A percentile compares a stretch with the other conserved stretches of the same genome.
Conservation (phyloP, 1,284 basidiomycete species). For the Trichosporon sp. region DNA sequence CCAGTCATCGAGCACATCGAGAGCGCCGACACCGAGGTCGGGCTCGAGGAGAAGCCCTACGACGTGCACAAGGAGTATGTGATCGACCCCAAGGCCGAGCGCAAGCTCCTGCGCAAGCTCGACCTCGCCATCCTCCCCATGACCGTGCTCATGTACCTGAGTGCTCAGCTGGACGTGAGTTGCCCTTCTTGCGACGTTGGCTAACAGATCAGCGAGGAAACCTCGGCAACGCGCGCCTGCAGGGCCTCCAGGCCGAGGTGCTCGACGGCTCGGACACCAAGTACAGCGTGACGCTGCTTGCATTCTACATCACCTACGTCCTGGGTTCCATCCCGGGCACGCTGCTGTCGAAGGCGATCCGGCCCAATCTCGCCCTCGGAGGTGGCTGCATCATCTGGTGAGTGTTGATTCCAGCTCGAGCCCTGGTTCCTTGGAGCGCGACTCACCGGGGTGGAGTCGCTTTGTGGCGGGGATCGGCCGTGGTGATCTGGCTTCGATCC, state of each 20-base stretch:
- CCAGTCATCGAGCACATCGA: neutral
- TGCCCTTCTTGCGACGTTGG: too few relatives aligned
- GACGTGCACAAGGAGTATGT: neutral
- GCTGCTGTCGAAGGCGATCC: neutral
- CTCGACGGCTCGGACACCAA: slow-evolving; percentile 27
- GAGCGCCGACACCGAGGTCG: neutral
- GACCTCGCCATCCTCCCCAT: slow-evolving; percentile 26
- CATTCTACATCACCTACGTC: slow-evolving; percentile 39
- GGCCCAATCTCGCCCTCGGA: neutral
- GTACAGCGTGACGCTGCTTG: slow-evolving; percentile 34
- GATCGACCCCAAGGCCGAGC: slow-evolving; percentile 20
- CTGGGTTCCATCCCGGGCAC: slow-evolving; percentile 7
- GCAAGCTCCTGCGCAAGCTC: slow-evolving; percentile 23
- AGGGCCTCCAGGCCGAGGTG: slow-evolving; percentile 30
- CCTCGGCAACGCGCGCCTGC: slow-evolving; percentile 32
- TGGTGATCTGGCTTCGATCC: neutral
- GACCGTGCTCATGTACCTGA: slow-evolving; percentile 18
- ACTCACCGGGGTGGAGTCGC: neutral
- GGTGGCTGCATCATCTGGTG: neutral
- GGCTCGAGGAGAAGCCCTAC: neutral
- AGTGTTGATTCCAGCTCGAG: neutral
- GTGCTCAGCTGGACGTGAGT: slow-evolving; percentile 1
- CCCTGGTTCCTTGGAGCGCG: neutral
- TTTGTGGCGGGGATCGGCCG: neutral
- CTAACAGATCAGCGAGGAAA: slow-evolving; percentile 24